Conservation (phyloP, 129 eudicot species). For the Cynara cardunculus region DNA sequence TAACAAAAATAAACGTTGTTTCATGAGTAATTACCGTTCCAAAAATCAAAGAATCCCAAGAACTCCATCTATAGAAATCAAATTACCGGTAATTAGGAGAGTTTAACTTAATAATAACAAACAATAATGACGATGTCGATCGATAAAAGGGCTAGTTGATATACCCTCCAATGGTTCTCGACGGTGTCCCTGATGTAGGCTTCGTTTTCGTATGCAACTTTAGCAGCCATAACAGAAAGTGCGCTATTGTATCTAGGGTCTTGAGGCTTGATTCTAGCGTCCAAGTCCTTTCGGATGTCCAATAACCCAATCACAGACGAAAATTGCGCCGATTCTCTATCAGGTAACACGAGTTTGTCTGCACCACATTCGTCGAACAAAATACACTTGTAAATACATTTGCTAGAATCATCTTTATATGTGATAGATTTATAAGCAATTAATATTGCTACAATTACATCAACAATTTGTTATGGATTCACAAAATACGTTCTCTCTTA, state of each 20-base stretch:
- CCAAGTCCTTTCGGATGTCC: constrained; percentile 44
- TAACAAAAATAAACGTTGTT: neutral
- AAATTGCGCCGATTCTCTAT: constrained; percentile 31
- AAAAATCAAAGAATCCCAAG: constrained; percentile 37
- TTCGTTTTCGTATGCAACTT: constrained; percentile 57
- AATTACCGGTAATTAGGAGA: neutral
- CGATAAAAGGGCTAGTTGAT: neutral
- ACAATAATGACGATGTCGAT: neutral
- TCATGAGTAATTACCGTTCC: constrained; percentile 40
- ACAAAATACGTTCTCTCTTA: neutral
- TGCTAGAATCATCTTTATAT: too few relatives aligned
- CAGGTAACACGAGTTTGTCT: constrained; percentile 34
- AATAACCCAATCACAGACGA: constrained; percentile 20
- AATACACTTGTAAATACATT: neutral
- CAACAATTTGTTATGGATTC: neutral
- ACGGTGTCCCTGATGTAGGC: constrained; percentile 42
- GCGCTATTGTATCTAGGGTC: constrained; percentile 44
- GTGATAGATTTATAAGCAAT: too few relatives aligned
- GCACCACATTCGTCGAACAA: neutral
- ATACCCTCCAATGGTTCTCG: constrained; percentile 61
- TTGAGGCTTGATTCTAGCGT: constrained; percentile 37
- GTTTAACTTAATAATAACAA: too few relatives aligned
- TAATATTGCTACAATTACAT: neutral
- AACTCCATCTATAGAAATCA: constrained; percentile 54
- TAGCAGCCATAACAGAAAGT: constrained; percentile 62